These are phyloP conservation scores for Scheffersomyces lignosus DNA, from an alignment of 805 yeast species.

Conservation along the genomic window DNA sequence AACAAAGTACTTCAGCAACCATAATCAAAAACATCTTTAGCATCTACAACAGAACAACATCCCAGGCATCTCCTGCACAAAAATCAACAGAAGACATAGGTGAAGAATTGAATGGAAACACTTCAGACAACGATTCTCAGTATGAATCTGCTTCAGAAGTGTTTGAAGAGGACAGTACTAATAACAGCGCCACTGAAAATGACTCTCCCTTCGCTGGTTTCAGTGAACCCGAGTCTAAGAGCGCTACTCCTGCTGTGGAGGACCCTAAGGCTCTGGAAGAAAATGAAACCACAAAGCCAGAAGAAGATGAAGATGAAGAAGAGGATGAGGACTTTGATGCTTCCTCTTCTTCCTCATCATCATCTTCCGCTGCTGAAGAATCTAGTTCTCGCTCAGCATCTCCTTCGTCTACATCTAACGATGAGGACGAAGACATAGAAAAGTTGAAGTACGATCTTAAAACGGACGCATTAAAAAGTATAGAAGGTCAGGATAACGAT, in stretches of 20 bases:
- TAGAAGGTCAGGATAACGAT: conserved; percentile 20
- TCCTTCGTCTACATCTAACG: conserved; percentile 15
- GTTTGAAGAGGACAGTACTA: conserved; percentile 14
- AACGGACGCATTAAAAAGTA: conserved; percentile 13
- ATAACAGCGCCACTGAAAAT: conserved; percentile 11
- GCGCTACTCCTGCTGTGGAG: conserved; percentile 13
- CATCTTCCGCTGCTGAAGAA: conserved; percentile 11
- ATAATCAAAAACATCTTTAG: background rate
- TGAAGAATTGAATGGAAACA: conserved; percentile 13
- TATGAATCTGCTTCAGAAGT: conserved; percentile 36
- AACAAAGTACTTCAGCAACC: background rate
- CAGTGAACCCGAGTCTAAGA: conserved; percentile 6
- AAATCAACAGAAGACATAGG: conserved; percentile 16
- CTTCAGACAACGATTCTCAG: conserved; percentile 20
- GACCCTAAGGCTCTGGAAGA: conserved; percentile 6
- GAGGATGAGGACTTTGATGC: conserved; percentile 6
- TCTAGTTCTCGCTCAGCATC: background rate
- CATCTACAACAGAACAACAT: conserved; percentile 5
- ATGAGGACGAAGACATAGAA: conserved; percentile 14
- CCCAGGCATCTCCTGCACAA: no score
- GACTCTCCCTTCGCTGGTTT: conserved; percentile 12
- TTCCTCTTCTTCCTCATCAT: conserved; percentile 1
- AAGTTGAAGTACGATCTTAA: conserved; percentile 14
- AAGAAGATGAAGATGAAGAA: conserved; percentile 5
- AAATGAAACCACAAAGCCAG: conserved; percentile 1